phyloP scores from a whole-genome alignment of 768 basidiomycete species.

The Tylopilus balloui region DNA sequence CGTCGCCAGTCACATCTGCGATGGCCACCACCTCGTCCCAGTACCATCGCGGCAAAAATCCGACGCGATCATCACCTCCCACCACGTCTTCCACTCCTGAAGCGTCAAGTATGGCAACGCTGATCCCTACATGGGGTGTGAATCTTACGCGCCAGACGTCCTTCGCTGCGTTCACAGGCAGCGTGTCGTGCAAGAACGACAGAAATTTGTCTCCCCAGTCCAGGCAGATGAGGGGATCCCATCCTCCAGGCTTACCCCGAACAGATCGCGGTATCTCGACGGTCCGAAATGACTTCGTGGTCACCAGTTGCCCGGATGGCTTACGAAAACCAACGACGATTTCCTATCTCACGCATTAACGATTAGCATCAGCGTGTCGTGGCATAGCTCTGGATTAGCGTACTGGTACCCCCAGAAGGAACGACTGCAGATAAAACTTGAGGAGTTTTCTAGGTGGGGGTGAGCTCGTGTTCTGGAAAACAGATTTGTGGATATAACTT shows the following conservation, averaged over 20 bases:
- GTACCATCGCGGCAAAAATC: constrained; percentile 77
- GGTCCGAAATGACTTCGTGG: constrained; percentile 71
- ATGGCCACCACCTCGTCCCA: constrained; percentile 33
- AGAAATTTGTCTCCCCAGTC: constrained; percentile 69
- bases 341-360: constrained; percentile 43
- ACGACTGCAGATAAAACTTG: constrained; percentile 90
- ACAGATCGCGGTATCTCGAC: constrained; percentile 74
- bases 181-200: constrained; percentile 43
- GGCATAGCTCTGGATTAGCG: constrained; percentile 21
- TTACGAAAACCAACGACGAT: constrained; percentile 87
- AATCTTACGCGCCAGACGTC: constrained; percentile 73
- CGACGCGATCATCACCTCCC: constrained; percentile 66
- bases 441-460: constrained; percentile 65
- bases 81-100: constrained; percentile 53
- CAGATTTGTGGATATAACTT: constrained; percentile 45
- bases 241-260: constrained; percentile 66
- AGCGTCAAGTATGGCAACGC: constrained; percentile 44
- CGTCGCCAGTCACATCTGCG: constrained; percentile 2
- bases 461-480: neutral
- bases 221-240: constrained; percentile 74
- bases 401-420: constrained; percentile 87
- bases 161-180: constrained; percentile 22
- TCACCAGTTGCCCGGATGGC: constrained; percentile 61
- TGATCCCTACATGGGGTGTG: constrained; percentile 53
- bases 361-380: neutral